Base-by-base conservation (phyloP, 2,329 filamentous ascomycete species). In the Plectosphaerella cucumerina region DNA sequence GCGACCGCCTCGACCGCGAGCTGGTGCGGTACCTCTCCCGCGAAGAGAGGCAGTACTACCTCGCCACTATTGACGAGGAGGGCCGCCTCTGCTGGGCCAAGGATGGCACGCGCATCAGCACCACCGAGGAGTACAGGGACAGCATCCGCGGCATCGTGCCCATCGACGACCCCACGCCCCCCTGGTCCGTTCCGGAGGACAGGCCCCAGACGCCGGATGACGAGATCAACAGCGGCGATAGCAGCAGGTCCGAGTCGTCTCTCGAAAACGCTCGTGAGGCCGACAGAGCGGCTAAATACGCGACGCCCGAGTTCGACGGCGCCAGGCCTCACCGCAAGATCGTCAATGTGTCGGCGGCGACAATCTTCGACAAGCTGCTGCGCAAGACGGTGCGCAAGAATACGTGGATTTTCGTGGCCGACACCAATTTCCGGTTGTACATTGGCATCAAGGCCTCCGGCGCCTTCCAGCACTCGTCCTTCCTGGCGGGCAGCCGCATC, bases 371-470 rank as follows among this genome's bases (percentile, higher is more conserved):
- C 66, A 87, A 88, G 56, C 75, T 96, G 6, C 76, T 94, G 15
- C 82, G 89, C 53, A 87, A 89, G 56, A 85, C 87, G 0, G 87
- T 91, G 37, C 88, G 85, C 66, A 90, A 90, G 56, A 92, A 93
- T 62, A 94, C 89, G 5, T 96, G 92, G 92, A 95, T 96, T 57
- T 97, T 96, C 61, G 91, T 92, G 8, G 87, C 88, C 21, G 91
- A 96, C 68, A 93, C 89, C 1, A 86, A 82, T 1, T 94, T 92
- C 65, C 83, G 89, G 1, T 75, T 96, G 0, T 96, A 96, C 65
- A 84, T 96, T 33, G 91, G 91, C 45, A 94, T 96, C 72, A 96
- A 97, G 63, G 84, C 89, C 65, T 87, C 85, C 4, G 92, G 92
- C 11, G 84, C 88, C 5, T 97, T 97, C 62, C 92, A 96, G 61